Percentiles rank a stretch among this genome's conserved stretches.
phyloP scores from a whole-genome alignment of 1,284 basidiomycete species.

The Neolentinus lepideus region DNA sequence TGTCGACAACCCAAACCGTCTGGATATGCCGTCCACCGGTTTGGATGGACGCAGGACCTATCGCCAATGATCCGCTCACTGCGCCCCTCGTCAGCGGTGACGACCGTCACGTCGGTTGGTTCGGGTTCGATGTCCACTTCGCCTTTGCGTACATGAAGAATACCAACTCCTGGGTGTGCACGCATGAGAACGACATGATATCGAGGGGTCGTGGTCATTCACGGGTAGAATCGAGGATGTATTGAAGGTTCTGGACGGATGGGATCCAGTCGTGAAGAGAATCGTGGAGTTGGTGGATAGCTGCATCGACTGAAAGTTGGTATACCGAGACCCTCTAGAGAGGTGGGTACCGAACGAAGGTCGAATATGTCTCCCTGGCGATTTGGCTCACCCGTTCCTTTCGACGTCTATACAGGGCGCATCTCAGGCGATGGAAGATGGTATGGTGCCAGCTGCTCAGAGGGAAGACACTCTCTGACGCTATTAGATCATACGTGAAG shows the following conservation, averaged over 20 bases:
- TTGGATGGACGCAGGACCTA: constrained; percentile 13
- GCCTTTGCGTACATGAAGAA: constrained; percentile 10
- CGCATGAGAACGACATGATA: constrained; percentile 15
- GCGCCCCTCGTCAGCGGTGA: constrained; percentile 10
- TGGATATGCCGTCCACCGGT: constrained; percentile 14
- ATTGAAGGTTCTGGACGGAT: constrained; percentile 12
- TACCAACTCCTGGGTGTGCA: constrained; percentile 15
- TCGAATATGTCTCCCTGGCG: background rate
- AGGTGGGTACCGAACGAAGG: background rate
- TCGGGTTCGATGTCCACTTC: constrained; percentile 11
- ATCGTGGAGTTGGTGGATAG: constrained; percentile 7
- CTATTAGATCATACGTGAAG: background rate
- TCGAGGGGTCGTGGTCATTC: constrained; percentile 14
- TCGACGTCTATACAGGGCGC: constrained; percentile 1
- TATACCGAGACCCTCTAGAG: constrained; percentile 14
- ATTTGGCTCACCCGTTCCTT: constrained; percentile 1
- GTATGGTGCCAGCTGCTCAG: background rate
- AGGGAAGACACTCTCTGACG: background rate
- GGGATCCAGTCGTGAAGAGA: constrained; percentile 10
- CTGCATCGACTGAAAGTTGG: constrained; percentile 16
- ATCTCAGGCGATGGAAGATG: constrained; percentile 1
- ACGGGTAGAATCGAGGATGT: constrained; percentile 14
- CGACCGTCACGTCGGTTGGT: constrained; percentile 3
- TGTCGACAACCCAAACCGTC: constrained; percentile 15
- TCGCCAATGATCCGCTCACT: constrained; percentile 13